Percentiles rank a stretch among this genome's conserved stretches.
These are phyloP conservation scores for Cydonia oblonga DNA, from an alignment of 331 rosid species.

Conservation along the genomic window DNA sequence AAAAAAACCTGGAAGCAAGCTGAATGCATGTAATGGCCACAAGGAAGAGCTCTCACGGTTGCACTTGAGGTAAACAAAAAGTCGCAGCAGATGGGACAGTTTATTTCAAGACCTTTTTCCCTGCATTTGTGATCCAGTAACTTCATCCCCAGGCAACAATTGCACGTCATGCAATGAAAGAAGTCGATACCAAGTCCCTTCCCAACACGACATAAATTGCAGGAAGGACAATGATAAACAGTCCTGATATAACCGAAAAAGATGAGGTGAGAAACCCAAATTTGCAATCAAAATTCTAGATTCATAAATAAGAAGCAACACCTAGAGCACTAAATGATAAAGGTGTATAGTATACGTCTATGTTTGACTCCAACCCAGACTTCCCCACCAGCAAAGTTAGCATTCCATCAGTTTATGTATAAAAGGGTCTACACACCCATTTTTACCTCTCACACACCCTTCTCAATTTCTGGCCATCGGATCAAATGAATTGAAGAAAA, in stretches of 20 bases:
- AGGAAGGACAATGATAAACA: conserved; percentile 48
- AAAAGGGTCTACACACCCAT: no score
- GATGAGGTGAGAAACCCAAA: neutral
- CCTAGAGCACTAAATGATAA: neutral
- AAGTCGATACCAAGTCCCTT: conserved; percentile 39
- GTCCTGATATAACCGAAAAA: conserved; percentile 21
- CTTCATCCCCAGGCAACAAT: conserved; percentile 35
- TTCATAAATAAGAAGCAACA: neutral
- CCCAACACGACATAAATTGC: conserved; percentile 48
- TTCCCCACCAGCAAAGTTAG: neutral
- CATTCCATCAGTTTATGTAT: neutral
- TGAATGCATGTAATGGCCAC: conserved; percentile 52
- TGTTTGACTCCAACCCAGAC: neutral
- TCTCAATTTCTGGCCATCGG: no score
- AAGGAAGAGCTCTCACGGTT: conserved; percentile 42
- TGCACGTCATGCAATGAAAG: conserved; percentile 49
- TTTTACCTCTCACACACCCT: no score
- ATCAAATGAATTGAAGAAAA: no score
- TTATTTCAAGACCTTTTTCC: conserved; percentile 38
- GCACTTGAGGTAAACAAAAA: conserved; percentile 45
- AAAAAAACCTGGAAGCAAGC: conserved; percentile 43
- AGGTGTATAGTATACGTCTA: neutral
- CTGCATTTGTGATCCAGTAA: conserved; percentile 31
- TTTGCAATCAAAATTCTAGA: neutral
- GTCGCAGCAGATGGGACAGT: conserved; percentile 50